Percentiles rank a stretch among this genome's conserved stretches.
Evolutionary conservation across 2,329 filamentous ascomycete species (phyloP).

Genomic region (Paecilomyces dactylethromorphus): DNA sequence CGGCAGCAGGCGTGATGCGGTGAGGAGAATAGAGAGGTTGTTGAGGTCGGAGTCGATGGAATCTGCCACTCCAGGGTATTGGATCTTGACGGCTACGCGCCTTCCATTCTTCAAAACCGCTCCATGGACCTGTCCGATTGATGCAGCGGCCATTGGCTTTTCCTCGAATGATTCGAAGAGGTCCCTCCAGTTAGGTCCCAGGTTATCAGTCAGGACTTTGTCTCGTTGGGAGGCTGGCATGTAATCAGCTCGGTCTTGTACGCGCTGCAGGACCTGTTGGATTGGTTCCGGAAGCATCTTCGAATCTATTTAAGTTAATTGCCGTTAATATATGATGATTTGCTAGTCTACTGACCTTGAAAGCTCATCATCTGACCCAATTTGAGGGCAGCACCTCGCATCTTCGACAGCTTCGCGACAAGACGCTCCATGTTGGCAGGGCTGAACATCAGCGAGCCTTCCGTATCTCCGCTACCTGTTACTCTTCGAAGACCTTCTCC

Average conservation of each 20-base stretch:
- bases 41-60: slow-evolving; percentile 96
- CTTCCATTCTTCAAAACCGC: slow-evolving; percentile 69
- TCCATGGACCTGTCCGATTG: slow-evolving; percentile 92
- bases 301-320: slow-evolving; percentile 52
- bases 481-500: slow-evolving; percentile 76
- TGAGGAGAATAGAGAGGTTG: slow-evolving; percentile 84
- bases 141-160: slow-evolving; percentile 86
- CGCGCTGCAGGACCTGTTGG: slow-evolving; percentile 82
- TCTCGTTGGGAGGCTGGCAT: slow-evolving; percentile 94
- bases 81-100: slow-evolving; percentile 87
- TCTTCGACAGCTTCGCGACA: slow-evolving; percentile 85
- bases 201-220: slow-evolving; percentile 68
- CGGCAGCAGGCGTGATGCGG: slow-evolving; percentile 81
- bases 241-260: slow-evolving; percentile 94
- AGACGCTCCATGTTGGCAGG: slow-evolving; percentile 86
- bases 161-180: slow-evolving; percentile 83
- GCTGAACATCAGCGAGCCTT: slow-evolving; percentile 79
- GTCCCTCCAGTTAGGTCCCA: slow-evolving; percentile 78
- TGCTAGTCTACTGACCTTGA: slow-evolving; percentile 49
- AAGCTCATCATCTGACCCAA: slow-evolving; percentile 98
- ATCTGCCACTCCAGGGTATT: slow-evolving; percentile 91
- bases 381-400: slow-evolving; percentile 96
- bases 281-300: slow-evolving; percentile 88
- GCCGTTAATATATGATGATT: background rate
- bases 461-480: slow-evolving; percentile 56